Evolutionary conservation across 768 basidiomycete genomes (phyloP).

Genomic region (Nevesoporus exiguus): DNA sequence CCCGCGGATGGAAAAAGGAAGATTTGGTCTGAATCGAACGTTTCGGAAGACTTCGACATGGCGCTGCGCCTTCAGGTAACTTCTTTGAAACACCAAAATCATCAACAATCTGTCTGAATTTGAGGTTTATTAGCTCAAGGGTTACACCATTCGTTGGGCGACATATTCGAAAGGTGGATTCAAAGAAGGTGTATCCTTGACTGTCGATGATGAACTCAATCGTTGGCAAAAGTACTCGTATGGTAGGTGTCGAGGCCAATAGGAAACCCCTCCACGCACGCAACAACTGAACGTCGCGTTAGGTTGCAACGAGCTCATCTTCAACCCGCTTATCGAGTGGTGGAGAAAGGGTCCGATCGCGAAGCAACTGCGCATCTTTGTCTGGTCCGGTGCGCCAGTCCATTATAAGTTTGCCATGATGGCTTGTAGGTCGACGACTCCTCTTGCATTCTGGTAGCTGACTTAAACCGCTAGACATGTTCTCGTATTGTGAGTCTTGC

Average conservation of each 20-base stretch:
- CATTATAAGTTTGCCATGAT: constrained; percentile 76
- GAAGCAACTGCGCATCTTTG: constrained; percentile 70
- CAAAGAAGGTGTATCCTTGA: constrained; percentile 90
- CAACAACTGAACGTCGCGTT: constrained; percentile 26
- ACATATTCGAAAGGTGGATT: constrained; percentile 85
- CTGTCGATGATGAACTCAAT: constrained; percentile 88
- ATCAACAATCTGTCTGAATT: constrained; percentile 51
- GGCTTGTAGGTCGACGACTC: constrained; percentile 38
- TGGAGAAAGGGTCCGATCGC: constrained; percentile 78
- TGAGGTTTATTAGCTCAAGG: constrained; percentile 27
- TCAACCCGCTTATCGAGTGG: constrained; percentile 81
- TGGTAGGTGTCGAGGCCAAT: constrained; percentile 47
- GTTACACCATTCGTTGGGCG: constrained; percentile 51
- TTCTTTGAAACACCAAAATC: background rate
- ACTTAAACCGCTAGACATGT: constrained; percentile 37
- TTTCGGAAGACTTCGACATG: constrained; percentile 72
- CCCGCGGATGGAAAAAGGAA: constrained; percentile 53
- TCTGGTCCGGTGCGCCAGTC: constrained; percentile 72
- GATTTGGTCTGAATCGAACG: constrained; percentile 66
- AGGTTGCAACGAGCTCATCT: constrained; percentile 58
- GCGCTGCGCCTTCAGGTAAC: constrained; percentile 50
- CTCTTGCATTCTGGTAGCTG: background rate
- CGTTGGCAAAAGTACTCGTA: constrained; percentile 90
- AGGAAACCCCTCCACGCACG: background rate
- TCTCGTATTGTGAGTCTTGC: constrained; percentile 44